phyloP scores from a whole-genome alignment of 2,329 filamentous ascomycete species.

The Epichloe scottii region DNA sequence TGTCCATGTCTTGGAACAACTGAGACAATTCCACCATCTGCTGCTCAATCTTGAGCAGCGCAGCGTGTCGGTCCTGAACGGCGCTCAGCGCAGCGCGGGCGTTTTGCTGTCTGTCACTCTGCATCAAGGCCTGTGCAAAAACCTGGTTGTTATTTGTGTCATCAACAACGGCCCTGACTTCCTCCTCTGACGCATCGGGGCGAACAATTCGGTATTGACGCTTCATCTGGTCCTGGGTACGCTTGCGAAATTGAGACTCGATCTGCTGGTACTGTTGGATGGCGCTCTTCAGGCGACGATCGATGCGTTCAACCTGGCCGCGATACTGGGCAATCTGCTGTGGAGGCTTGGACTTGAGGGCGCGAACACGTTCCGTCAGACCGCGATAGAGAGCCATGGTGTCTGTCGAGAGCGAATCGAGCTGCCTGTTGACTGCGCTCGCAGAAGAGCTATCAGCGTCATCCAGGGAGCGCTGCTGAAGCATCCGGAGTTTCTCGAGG shows the following conservation, averaged over 20 bases:
- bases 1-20: slow-evolving; percentile 82
- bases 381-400: slow-evolving; percentile 75
- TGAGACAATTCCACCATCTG: slow-evolving; percentile 80
- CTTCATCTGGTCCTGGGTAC: slow-evolving; percentile 70
- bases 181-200: slow-evolving; percentile 65
- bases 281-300: slow-evolving; percentile 65
- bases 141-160: slow-evolving; percentile 69
- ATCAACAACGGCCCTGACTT: slow-evolving; percentile 64
- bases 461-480: slow-evolving; percentile 60
- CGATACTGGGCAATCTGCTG: slow-evolving; percentile 61
- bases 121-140: slow-evolving; percentile 77
- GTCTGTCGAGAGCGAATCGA: slow-evolving; percentile 62
- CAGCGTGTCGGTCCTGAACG: slow-evolving; percentile 71
- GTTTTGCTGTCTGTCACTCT: slow-evolving; percentile 68
- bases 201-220: slow-evolving; percentile 84
- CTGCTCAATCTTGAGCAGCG: slow-evolving; percentile 82
- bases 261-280: slow-evolving; percentile 72
- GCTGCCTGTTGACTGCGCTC: slow-evolving; percentile 52
- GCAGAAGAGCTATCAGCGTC: slow-evolving; percentile 60
- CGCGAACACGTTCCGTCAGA: slow-evolving; percentile 66
- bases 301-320: slow-evolving; percentile 69
- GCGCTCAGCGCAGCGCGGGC: slow-evolving; percentile 67
- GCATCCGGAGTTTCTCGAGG: slow-evolving; percentile 56
- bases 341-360: slow-evolving; percentile 71
- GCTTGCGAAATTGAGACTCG: slow-evolving; percentile 69